Base-by-base conservation (phyloP, 345 rosid species). In the Streptanthus diversifolius region DNA sequence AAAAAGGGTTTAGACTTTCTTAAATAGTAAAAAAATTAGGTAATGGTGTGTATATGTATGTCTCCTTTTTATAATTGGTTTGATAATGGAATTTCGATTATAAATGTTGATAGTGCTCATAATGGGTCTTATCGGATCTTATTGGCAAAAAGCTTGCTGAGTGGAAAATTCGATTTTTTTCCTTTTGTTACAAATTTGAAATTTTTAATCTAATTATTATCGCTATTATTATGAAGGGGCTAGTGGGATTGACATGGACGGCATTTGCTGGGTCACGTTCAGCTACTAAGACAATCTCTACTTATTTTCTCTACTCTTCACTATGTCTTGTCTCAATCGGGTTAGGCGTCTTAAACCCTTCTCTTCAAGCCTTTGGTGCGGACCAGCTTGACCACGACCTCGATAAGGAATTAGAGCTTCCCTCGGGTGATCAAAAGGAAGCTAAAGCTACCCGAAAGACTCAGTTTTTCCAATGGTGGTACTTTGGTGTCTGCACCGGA, bases 351-450 rank as follows among this genome's bases (percentile, higher is more conserved):
- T 87, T 83, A 24, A 95, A 84, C 77, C 98, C 98, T 43, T 91
- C 98, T 32, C 67, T 95, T 37, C 99, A 95, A 77, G 97, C 99
- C 62, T 91, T 95, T 54, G 99, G 88, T 21, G 92, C 99, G 0
- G 97, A 91, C 82, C 96, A 95, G 69, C 85, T 89, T 0, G 85
- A 82, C 45, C 66, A 69, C 3, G 63, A 77, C 3, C 80, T 77
- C 2, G n/a, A 86, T n/a, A 89, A 83, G 1, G 60, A 76, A 8
- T 36, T 15, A 0, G 86, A 82, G 36, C 51, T 86, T 43, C 87
- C 86, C 51, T 33, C 58, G 3, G 68, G 60, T 48, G 83, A 67
- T 67, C 69, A 82, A 65, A 79, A 79, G 40, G 86, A 84, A 8
- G 37, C 76, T 53, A 83, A 79, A 39, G 66, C 90, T 8, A 81